phyloP scores from a whole-genome alignment of 2,329 filamentous ascomycete species.

The Ilyonectria destructans region DNA sequence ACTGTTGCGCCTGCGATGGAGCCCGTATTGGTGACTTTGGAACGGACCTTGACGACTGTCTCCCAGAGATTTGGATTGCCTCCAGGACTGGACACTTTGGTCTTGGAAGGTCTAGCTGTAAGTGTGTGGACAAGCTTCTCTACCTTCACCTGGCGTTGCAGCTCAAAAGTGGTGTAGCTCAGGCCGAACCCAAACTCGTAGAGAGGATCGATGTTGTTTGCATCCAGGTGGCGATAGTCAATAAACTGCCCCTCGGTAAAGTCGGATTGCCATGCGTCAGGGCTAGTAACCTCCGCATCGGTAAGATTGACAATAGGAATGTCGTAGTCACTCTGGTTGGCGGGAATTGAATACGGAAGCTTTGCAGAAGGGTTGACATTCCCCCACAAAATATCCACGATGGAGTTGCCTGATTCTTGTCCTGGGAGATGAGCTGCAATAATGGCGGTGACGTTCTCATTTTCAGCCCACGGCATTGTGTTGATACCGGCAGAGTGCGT shows the following conservation, averaged over 20 bases:
- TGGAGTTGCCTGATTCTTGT: conserved; percentile 21
- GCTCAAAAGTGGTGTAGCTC: conserved; percentile 75
- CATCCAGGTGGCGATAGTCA: conserved; percentile 77
- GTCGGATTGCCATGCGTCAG: conserved; percentile 56
- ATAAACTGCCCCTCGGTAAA: conserved; percentile 77
- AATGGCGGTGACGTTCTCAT: conserved; percentile 11
- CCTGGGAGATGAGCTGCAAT: conserved; percentile 13
- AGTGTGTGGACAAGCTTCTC: not conserved
- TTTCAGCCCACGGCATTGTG: conserved; percentile 17
- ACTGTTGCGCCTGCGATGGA: conserved; percentile 62
- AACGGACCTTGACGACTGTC: conserved; percentile 60
- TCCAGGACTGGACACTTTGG: not conserved
- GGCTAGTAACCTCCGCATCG: conserved; percentile 28
- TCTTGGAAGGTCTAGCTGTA: conserved; percentile 54
- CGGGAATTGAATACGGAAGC: not conserved
- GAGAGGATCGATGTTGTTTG: conserved; percentile 68
- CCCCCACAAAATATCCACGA: conserved; percentile 15
- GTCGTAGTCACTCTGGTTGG: conserved; percentile 62
- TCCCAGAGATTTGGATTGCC: conserved; percentile 66
- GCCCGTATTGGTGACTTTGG: conserved; percentile 66
- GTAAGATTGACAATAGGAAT: conserved; percentile 41
- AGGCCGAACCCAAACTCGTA: conserved; percentile 80
- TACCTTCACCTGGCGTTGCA: conserved; percentile 40
- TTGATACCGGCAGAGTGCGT: conserved; percentile 9
- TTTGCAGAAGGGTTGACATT: conserved; percentile 14